Conservation (phyloP, 2,329 filamentous ascomycete genomes). For the Sclerotinia sclerotiorum region DNA sequence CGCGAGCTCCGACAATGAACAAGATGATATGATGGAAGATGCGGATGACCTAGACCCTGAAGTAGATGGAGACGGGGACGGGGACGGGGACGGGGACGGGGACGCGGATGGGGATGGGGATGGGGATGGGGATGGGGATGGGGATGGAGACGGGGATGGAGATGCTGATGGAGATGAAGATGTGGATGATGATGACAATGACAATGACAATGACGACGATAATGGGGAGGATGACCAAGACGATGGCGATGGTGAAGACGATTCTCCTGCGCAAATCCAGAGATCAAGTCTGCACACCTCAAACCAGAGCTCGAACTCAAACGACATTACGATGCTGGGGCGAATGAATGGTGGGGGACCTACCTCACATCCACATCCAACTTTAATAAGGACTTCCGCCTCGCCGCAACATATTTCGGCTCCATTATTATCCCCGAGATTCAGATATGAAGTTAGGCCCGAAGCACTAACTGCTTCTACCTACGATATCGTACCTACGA, state of each 20-base stretch:
- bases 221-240: constrained; percentile 42
- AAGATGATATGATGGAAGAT: constrained; percentile 59
- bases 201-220: constrained; percentile 46
- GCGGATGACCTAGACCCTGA: constrained; percentile 42
- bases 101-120: too few relatives aligned
- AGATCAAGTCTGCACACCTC: constrained; percentile 36
- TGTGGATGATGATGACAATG: constrained; percentile 37
- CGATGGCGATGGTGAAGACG: constrained; percentile 51
- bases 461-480: constrained; percentile 76
- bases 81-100: constrained; percentile 45
- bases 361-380: constrained; percentile 38
- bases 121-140: constrained; percentile 38
- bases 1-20: constrained; percentile 52
- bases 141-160: constrained; percentile 41
- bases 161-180: constrained; percentile 47
- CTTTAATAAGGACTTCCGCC: constrained; percentile 36
- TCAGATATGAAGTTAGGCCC: constrained; percentile 65
- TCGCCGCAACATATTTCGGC: constrained; percentile 39
- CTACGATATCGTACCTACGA: constrained; percentile 96
- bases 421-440: constrained; percentile 44
- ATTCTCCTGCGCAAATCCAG: constrained; percentile 45
- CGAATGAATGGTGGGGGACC: constrained; percentile 36
- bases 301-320: constrained; percentile 38
- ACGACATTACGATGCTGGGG: constrained; percentile 30
- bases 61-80: constrained; percentile 39